A percentile compares a stretch with the other conserved stretches of the same genome.
These are phyloP conservation scores for Lyophyllum atratum DNA, from an alignment of 768 basidiomycete species.

Conservation along the genomic window DNA sequence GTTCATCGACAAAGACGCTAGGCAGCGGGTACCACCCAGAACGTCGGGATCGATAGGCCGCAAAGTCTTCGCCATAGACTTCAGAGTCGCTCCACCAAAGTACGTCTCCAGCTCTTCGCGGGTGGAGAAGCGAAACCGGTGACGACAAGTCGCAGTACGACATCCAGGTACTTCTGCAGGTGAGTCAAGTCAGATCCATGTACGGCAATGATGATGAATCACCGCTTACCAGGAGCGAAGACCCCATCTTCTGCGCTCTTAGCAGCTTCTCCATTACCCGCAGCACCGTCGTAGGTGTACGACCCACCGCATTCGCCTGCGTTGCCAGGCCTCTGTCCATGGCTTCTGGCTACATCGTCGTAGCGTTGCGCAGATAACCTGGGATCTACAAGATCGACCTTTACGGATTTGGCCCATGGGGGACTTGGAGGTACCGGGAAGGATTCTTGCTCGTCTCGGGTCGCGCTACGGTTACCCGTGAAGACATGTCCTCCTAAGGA, in stretches of 20 bases:
- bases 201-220: neutral
- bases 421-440: neutral
- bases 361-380: neutral
- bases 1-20: neutral
- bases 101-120: neutral
- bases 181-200: neutral
- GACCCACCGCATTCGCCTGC: no score
- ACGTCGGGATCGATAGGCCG: neutral
- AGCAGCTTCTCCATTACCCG: neutral
- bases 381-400: neutral
- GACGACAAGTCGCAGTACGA: neutral
- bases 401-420: neutral
- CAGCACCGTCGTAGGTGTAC: neutral
- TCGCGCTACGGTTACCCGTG: neutral
- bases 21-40: neutral
- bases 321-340: neutral
- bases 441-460: neutral
- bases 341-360: neutral
- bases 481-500: neutral
- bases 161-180: neutral
- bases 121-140: neutral
- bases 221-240: slow-evolving; percentile 1
- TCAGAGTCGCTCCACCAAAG: neutral
- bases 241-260: neutral
- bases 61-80: neutral